phyloP scores from a whole-genome alignment of 225 moss, liverwort and hornwort genomes.

The Pseudisothecium myosuroides region DNA sequence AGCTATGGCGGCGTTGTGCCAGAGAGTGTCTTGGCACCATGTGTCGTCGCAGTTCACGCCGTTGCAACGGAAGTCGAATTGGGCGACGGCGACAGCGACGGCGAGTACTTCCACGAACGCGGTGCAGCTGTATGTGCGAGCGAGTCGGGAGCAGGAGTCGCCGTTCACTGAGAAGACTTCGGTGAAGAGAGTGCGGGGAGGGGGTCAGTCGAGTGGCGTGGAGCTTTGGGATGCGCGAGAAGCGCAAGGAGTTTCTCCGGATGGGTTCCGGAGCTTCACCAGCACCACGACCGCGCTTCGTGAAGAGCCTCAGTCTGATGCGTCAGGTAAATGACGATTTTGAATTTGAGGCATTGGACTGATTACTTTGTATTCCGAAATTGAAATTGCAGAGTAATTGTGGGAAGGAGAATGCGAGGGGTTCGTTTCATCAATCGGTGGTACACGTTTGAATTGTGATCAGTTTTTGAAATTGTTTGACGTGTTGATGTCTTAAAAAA shows the following conservation, averaged over 20 bases:
- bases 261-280: conserved; percentile 7
- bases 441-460: background rate
- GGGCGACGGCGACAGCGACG: background rate
- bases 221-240: conserved; percentile 9
- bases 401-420: background rate
- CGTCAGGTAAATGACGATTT: conserved; percentile 1
- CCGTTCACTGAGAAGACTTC: conserved; percentile 48
- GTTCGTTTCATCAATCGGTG: too few relatives aligned
- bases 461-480: background rate
- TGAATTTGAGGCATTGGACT: background rate
- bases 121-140: background rate
- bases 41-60: conserved; percentile 3
- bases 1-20: conserved; percentile 30
- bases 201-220: conserved; percentile 13
- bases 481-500: background rate
- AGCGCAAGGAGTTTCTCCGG: background rate
- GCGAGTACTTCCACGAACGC: background rate
- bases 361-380: background rate
- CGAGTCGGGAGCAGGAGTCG: conserved; percentile 16
- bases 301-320: background rate
- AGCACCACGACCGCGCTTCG: background rate
- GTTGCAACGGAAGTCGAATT: background rate
- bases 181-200: conserved; percentile 30
- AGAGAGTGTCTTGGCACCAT: conserved; percentile 21
- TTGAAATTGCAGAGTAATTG: background rate